Percentiles rank a stretch among this genome's conserved stretches.
Evolutionary conservation across 306 rosid genomes (phyloP).

Genomic region (Cucumis melo): DNA sequence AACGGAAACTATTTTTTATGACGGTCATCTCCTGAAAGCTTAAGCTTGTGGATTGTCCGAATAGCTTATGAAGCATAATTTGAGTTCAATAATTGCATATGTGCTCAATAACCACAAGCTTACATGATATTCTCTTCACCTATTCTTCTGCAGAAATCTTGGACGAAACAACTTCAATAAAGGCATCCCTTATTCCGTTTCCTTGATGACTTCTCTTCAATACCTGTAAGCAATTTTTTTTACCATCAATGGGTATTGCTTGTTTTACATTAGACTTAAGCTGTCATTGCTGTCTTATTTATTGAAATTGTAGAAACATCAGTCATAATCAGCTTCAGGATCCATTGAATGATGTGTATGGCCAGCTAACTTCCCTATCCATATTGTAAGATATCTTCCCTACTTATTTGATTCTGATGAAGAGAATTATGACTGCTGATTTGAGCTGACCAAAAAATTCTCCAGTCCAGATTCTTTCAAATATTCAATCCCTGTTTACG

Average conservation of each 20-base stretch:
- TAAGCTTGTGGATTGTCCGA: neutral
- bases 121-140: constrained; percentile 4
- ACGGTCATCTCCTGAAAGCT: neutral
- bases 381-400: constrained; percentile 54
- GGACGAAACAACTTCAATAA: constrained; percentile 51
- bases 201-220: constrained; percentile 38
- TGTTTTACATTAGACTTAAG: neutral
- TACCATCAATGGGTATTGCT: neutral
- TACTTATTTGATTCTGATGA: constrained; percentile 8
- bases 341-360: constrained; percentile 33
- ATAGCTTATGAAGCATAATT: neutral
- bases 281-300: neutral
- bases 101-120: neutral
- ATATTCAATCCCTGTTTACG: neutral
- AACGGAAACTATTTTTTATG: neutral
- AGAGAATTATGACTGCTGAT: constrained; percentile 2
- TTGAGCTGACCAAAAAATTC: neutral
- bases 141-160: constrained; percentile 58
- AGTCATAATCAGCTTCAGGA: constrained; percentile 77
- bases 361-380: constrained; percentile 58
- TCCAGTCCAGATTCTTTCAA: neutral
- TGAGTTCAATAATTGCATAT: neutral
- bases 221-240: constrained; percentile 44
- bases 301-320: constrained; percentile 47
- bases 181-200: constrained; percentile 50